A percentile compares a stretch with the other conserved stretches of the same genome.
Conservation (phyloP, 2,329 filamentous ascomycete species). For the Exophiala sideris region DNA sequence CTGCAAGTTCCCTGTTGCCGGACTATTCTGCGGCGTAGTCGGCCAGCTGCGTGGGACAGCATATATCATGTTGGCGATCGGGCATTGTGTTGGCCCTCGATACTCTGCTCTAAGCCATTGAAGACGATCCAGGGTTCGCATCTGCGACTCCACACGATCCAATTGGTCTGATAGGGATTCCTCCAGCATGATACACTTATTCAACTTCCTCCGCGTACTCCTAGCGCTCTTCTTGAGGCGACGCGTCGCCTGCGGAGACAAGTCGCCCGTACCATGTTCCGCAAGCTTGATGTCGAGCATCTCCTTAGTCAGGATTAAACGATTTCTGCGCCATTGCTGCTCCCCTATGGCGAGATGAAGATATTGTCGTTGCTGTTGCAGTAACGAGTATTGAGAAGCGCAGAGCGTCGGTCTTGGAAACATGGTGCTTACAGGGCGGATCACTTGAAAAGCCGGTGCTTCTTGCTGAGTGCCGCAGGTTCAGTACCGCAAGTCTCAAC, state of each 20-base stretch:
- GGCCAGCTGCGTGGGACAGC: neutral
- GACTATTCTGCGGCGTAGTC: neutral
- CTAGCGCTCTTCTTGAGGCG: slow-evolving; percentile 7
- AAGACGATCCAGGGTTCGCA: slow-evolving; percentile 7
- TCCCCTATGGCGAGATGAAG: slow-evolving; percentile 7
- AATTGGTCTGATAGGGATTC: slow-evolving; percentile 2
- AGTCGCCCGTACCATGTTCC: neutral
- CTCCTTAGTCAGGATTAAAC: neutral
- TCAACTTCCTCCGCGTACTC: slow-evolving; percentile 9
- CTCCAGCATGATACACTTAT: slow-evolving; percentile 2
- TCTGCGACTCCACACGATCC: slow-evolving; percentile 1
- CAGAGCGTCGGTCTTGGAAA: slow-evolving; percentile 6
- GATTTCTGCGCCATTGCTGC: slow-evolving; percentile 9
- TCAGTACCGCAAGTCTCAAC: neutral
- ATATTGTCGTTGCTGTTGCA: slow-evolving; percentile 23
- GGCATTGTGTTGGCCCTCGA: neutral
- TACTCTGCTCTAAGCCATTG: slow-evolving; percentile 11
- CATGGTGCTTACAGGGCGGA: neutral
- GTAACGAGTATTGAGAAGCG: slow-evolving; percentile 12
- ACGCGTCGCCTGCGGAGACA: neutral
- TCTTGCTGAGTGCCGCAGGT: neutral
- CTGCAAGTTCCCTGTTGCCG: no score
- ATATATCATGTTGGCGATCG: neutral
- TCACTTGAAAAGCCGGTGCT: neutral
- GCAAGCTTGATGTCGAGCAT: slow-evolving; percentile 5